Evolutionary conservation across 75 land plant genomes (phyloP), one percentile per base, ranked within the genome.

Genomic region (Gnetum montanum): DNA sequence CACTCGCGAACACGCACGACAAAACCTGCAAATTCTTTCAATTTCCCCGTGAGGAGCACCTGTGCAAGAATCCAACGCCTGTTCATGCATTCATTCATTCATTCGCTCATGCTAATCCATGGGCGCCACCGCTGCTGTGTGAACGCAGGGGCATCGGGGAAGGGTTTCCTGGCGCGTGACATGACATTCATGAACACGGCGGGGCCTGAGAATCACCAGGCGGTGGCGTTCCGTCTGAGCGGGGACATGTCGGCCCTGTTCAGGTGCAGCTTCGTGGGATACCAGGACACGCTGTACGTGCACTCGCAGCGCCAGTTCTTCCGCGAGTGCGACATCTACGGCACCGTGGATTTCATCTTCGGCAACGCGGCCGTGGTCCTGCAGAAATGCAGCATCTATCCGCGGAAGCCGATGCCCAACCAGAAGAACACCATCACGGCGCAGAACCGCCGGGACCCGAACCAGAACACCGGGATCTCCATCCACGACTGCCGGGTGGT

Each of bases 221-320:
- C 75, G 1, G 73, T 68, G 1, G 75, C 75, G 8, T 31, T 54
- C 0, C 65, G 75, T 0, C 73, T 66, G 29, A 45, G 75, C 0
- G 75, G 52, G 2, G 74, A 71, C 33, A 34, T 22, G 20, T 8
- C 50, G 2, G 74, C 62, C 3, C 20, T 66, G 34, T 66, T 46
- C 71, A 57, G 46, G 2, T 60, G 64, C 64, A 28, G 23, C 26
- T 46, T 71, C 44, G 52, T 67, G 13, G 68, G 70, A 15, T 71
- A 49, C 64, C 74, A 71, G 31, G 74, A 71, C 59, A 66, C 74
- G 3, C 58, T 71, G 0, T 71, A 71, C 20, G 58, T 63, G n/a
- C 64, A 70, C 40, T 46, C 74, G 7, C 33, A 43, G n/a, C 74
- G 74, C n/a, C 74, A 71, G 27, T 71, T 47, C 59, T 71, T 60